Conservation (phyloP, 2,329 filamentous ascomycete genomes). For the Nemania sp. region DNA sequence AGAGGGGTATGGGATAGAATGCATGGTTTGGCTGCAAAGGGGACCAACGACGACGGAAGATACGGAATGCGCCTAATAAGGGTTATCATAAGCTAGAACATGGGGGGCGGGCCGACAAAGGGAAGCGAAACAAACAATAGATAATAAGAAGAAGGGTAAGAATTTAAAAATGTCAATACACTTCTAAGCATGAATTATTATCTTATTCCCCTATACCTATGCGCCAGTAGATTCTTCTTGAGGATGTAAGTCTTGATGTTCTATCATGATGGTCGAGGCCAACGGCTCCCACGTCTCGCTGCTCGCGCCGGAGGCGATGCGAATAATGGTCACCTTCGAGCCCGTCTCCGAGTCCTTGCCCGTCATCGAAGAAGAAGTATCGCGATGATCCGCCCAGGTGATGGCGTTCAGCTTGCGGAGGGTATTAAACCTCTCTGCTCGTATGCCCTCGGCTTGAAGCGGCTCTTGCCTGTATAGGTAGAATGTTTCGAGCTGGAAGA, state of each 20-base stretch:
- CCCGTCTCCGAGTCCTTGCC: slow-evolving; percentile 8
- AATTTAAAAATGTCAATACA: not conserved
- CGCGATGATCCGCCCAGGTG: slow-evolving; percentile 30
- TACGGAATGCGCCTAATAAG: not conserved
- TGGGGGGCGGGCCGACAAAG: no score
- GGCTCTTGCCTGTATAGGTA: slow-evolving; percentile 34
- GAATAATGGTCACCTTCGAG: slow-evolving; percentile 21
- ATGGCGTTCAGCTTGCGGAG: slow-evolving; percentile 33
- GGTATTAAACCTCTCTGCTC: slow-evolving; percentile 31
- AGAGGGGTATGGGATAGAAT: not conserved
- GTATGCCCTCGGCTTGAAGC: slow-evolving; percentile 34
- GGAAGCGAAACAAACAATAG: no score
- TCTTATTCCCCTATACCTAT: slow-evolving; percentile 15
- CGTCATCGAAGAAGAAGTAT: not conserved
- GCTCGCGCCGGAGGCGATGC: slow-evolving; percentile 21
- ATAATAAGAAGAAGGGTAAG: not conserved
- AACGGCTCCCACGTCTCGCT: slow-evolving; percentile 21
- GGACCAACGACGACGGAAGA: not conserved
- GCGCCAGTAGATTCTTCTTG: slow-evolving; percentile 17
- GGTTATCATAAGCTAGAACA: not conserved
- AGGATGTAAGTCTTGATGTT: slow-evolving; percentile 25
- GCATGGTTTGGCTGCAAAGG: not conserved
- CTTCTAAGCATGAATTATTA: slow-evolving; percentile 14
- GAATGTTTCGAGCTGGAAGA: slow-evolving; percentile 40
- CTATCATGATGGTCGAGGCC: slow-evolving; percentile 23